Evolutionary conservation across 2,329 filamentous ascomycete species (phyloP).

Genomic region (Monilinia fructicola): DNA sequence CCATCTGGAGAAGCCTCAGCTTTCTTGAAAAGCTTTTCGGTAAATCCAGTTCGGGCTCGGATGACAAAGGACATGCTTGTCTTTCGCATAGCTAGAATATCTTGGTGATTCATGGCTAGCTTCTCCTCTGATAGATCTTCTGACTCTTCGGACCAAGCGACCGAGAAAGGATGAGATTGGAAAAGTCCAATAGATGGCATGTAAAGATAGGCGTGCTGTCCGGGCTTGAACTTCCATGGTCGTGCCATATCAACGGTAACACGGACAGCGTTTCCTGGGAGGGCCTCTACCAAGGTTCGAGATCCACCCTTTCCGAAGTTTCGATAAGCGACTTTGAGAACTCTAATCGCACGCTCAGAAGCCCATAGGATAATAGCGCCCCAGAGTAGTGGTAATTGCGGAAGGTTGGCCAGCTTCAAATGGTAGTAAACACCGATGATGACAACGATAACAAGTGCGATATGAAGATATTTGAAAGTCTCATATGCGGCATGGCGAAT

Average conservation of each 20-base stretch:
- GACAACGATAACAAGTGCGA: conserved; percentile 58
- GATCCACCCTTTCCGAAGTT: conserved; percentile 68
- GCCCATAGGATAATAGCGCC: conserved; percentile 66
- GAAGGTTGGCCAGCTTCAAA: conserved; percentile 53
- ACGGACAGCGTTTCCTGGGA: conserved; percentile 72
- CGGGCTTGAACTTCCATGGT: conserved; percentile 73
- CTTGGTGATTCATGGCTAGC: conserved; percentile 59
- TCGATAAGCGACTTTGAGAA: conserved; percentile 60
- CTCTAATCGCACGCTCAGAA: conserved; percentile 60
- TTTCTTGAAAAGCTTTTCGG: conserved; percentile 65
- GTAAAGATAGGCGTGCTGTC: conserved; percentile 79
- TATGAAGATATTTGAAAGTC: conserved; percentile 72
- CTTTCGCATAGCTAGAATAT: conserved; percentile 60
- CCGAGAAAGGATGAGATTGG: conserved; percentile 77
- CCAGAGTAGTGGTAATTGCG: conserved; percentile 59
- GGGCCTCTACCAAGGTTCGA: conserved; percentile 68
- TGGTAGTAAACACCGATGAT: conserved; percentile 69
- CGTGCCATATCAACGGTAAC: conserved; percentile 73
- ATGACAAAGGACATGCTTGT: conserved; percentile 70
- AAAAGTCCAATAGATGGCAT: conserved; percentile 69
- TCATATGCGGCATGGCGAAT: conserved; percentile 79
- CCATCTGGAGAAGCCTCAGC: conserved; percentile 62
- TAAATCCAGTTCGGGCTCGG: conserved; percentile 72
- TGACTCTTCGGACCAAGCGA: conserved; percentile 73
- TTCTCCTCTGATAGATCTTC: conserved; percentile 53